These are phyloP conservation scores for Leccinum uliginosum DNA, from an alignment of 768 basidiomycete genomes.

Conservation along the genomic window DNA sequence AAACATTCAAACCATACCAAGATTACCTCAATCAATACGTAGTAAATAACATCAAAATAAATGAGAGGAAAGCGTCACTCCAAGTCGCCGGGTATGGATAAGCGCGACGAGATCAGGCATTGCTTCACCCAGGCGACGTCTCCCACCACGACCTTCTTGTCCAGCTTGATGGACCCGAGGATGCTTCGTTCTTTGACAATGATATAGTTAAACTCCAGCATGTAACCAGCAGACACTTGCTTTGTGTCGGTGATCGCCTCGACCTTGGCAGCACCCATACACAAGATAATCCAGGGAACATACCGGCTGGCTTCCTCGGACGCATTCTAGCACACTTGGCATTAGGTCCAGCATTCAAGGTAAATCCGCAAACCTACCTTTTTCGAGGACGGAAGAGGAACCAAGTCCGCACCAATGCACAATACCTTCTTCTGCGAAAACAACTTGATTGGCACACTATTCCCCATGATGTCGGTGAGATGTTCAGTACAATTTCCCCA, in stretches of 20 bases:
- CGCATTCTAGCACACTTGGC: conserved; percentile 14
- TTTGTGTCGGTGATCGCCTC: conserved; percentile 55
- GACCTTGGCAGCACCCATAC: conserved; percentile 72
- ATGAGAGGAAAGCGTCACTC: not conserved
- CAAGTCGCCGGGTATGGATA: conserved; percentile 31
- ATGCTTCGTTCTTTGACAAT: conserved; percentile 47
- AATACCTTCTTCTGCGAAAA: conserved; percentile 54
- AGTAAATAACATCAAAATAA: not conserved
- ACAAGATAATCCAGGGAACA: conserved; percentile 64
- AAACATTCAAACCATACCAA: not conserved
- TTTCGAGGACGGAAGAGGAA: conserved; percentile 37
- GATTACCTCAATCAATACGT: not conserved
- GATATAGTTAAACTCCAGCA: conserved; percentile 52
- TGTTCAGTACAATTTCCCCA: conserved; percentile 51
- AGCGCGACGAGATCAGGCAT: conserved; percentile 61
- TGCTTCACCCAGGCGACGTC: conserved; percentile 74
- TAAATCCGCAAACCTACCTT: conserved; percentile 11
- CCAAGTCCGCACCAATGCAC: conserved; percentile 54
- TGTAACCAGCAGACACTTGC: conserved; percentile 22
- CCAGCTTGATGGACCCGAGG: conserved; percentile 26
- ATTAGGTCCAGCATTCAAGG: not conserved
- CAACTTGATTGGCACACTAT: conserved; percentile 51
- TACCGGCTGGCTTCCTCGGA: conserved; percentile 38
- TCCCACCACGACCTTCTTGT: conserved; percentile 36
- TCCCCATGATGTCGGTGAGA: conserved; percentile 55